Conservation (phyloP, 73 alveolate species). For the Tetrahymena malaccensis region DNA sequence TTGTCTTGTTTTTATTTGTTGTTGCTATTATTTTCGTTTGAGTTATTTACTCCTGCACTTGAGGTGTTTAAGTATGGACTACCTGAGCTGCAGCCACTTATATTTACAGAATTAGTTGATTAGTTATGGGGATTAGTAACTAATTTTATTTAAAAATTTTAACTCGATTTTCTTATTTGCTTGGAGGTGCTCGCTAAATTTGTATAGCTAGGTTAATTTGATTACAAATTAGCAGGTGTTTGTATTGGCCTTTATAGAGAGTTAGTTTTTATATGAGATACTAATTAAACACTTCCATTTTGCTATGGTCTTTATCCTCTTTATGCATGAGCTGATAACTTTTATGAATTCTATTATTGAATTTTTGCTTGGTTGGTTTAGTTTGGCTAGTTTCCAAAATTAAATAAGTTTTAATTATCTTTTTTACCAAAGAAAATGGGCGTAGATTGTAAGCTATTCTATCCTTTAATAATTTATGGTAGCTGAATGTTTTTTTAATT, state of each 20-base stretch:
- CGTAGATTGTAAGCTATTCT: not conserved
- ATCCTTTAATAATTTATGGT: not conserved
- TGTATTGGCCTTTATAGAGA: not conserved
- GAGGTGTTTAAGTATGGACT: not conserved
- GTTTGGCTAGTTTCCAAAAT: not conserved
- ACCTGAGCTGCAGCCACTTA: not conserved
- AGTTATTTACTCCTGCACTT: not conserved
- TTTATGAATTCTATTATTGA: not conserved
- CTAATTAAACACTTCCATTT: not conserved
- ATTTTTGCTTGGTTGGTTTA: not conserved
- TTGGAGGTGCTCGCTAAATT: not conserved
- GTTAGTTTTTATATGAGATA: not conserved
- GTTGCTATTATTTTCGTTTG: not conserved
- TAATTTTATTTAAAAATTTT: not conserved
- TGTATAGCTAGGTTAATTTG: not conserved
- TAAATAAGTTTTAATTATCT: not conserved
- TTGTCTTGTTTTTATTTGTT: not conserved
- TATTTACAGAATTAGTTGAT: not conserved
- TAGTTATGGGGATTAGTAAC: not conserved
- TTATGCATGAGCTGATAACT: not conserved
- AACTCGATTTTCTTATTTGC: not conserved
- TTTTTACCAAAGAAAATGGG: not conserved
- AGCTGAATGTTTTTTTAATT: not conserved
- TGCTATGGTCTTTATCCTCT: not conserved
- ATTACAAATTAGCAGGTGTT: not conserved